These are phyloP conservation scores for bread wheat (Triticum aestivum) DNA, from an alignment of 176 grass and related monocot species.

Conservation along the genomic window IWGSC_CS_RefSeq_v2.1 NC_057809.1:553364205-553364704, in stretches of 20 bases:
- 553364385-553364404: too few species aligned
- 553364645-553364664: background rate
- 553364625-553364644: background rate
- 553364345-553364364: constrained; percentile 17
- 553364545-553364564: accelerated
- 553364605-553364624: background rate
- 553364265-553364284: background rate
- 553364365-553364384: background rate
- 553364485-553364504: background rate
- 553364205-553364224: constrained; percentile 40
- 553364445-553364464: background rate
- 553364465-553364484: background rate
- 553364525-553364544: background rate
- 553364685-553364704: background rate
- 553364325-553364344: constrained; percentile 11
- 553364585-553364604: background rate
- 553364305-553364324: background rate
- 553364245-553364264: background rate
- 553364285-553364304: constrained; percentile 33
- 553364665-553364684: constrained; percentile 21
- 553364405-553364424: background rate
- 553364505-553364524: background rate
- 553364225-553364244: background rate
- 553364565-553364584: background rate
- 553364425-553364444: background rate